Conservation (phyloP, 2,329 filamentous ascomycete species). For the Stromatinia cepivora region DNA sequence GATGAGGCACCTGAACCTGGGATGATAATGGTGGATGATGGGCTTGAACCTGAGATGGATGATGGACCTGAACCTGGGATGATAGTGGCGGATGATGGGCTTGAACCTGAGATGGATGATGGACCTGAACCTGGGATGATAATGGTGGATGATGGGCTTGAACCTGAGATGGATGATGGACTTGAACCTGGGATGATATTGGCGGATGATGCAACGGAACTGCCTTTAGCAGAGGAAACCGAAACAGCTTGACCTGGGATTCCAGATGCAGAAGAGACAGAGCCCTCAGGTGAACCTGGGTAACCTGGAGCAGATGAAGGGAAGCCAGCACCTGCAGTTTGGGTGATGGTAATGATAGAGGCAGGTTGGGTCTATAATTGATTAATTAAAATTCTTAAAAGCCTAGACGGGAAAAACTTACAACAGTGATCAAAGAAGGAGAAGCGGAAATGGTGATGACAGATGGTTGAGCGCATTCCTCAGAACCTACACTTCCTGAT, state of each 20-base stretch:
- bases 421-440: constrained; percentile 14
- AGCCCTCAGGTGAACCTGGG: not conserved
- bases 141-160: not conserved
- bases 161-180: not conserved
- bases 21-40: too few relatives aligned
- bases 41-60: too few relatives aligned
- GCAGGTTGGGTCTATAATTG: constrained; percentile 7
- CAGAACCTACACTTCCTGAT: constrained; percentile 2
- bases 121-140: not conserved
- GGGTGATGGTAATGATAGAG: constrained; percentile 13
- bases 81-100: too few relatives aligned
- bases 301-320: not conserved
- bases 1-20: too few relatives aligned
- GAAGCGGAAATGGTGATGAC: constrained; percentile 10
- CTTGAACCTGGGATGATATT: not conserved
- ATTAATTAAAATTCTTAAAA: not conserved
- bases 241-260: not conserved
- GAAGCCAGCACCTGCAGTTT: constrained; percentile 10
- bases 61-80: too few relatives aligned
- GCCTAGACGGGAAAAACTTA: not conserved
- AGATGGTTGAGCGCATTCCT: constrained; percentile 18
- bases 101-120: too few relatives aligned
- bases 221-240: not conserved
- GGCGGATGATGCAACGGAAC: not conserved
- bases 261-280: not conserved